Percentiles rank a stretch among this genome's conserved stretches.
These are phyloP conservation scores for Aspergillus proliferans DNA, from an alignment of 2,329 filamentous ascomycete genomes.

Conservation along the genomic window DNA sequence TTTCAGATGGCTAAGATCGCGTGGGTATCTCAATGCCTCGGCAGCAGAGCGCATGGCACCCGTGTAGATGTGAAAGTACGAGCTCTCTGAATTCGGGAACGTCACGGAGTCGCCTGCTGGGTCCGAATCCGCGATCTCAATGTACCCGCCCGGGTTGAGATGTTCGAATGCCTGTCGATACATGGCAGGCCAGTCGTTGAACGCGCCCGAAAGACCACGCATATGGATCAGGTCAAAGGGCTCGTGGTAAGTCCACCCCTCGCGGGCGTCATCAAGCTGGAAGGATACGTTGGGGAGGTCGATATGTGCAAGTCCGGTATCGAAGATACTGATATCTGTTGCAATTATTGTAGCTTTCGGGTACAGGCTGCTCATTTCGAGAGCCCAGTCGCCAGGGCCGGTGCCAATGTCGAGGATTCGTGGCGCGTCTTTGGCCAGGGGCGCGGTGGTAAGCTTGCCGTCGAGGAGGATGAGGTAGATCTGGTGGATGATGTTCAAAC, in stretches of 20 bases:
- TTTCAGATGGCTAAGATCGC: slow-evolving; percentile 40
- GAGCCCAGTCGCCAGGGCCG: slow-evolving; percentile 46
- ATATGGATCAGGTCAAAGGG: slow-evolving; percentile 47
- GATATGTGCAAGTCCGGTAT: slow-evolving; percentile 31
- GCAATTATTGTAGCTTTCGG: slow-evolving; percentile 45
- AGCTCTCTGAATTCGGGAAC: slow-evolving; percentile 18
- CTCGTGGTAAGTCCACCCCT: slow-evolving; percentile 44
- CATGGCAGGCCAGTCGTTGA: slow-evolving; percentile 41
- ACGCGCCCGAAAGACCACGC: slow-evolving; percentile 43
- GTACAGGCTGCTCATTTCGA: slow-evolving; percentile 40
- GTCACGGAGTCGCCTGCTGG: slow-evolving; percentile 21
- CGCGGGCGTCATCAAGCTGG: slow-evolving; percentile 45
- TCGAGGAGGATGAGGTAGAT: slow-evolving; percentile 48
- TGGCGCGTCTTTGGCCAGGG: slow-evolving; percentile 19
- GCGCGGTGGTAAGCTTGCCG: slow-evolving; percentile 25
- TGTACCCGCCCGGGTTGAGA: slow-evolving; percentile 41
- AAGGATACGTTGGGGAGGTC: slow-evolving; percentile 40
- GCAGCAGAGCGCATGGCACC: slow-evolving; percentile 33
- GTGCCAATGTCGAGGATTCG: slow-evolving; percentile 42
- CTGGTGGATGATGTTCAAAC: slow-evolving; percentile 57
- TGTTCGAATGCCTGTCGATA: slow-evolving; percentile 43
- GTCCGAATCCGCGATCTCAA: slow-evolving; percentile 42
- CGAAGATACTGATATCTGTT: slow-evolving; percentile 38
- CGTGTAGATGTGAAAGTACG: slow-evolving; percentile 29
- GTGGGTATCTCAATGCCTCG: slow-evolving; percentile 34